Evolutionary conservation across 2,329 filamentous ascomycete genomes (phyloP).

Genomic region (Ophiostoma ulmi): DNA sequence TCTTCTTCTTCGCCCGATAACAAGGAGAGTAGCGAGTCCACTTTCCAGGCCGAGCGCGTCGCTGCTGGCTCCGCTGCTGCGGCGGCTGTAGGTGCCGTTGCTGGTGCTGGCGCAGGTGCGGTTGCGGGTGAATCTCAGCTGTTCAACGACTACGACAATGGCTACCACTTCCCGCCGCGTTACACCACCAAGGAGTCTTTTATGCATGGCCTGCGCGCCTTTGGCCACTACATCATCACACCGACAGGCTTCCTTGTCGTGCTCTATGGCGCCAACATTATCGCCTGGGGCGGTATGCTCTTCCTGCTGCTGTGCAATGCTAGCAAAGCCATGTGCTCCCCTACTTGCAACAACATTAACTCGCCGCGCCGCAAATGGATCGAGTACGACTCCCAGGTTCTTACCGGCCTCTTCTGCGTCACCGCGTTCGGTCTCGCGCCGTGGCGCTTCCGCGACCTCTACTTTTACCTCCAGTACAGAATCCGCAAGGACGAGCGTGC

Average conservation of each 20-base stretch:
- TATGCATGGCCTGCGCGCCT: constrained; percentile 53
- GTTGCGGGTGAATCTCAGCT: not conserved
- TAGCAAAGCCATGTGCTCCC: constrained; percentile 58
- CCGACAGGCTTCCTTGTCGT: constrained; percentile 71
- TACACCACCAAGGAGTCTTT: constrained; percentile 57
- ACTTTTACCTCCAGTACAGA: constrained; percentile 64
- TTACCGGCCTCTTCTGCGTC: constrained; percentile 80
- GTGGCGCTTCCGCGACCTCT: constrained; percentile 78
- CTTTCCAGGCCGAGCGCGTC: not conserved
- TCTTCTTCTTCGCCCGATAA: constrained; percentile 1
- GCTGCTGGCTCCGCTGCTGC: not conserved
- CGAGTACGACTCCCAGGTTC: constrained; percentile 76
- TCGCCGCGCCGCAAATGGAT: constrained; percentile 79
- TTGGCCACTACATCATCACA: constrained; percentile 69
- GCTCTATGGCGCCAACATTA: constrained; percentile 73
- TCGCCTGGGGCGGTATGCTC: constrained; percentile 88
- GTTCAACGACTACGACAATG: constrained; percentile 49
- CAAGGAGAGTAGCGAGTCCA: not conserved
- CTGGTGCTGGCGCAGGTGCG: not conserved
- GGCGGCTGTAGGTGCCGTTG: not conserved
- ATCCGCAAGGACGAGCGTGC: constrained; percentile 45
- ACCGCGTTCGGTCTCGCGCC: constrained; percentile 79
- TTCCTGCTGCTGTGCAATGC: constrained; percentile 78
- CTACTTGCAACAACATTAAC: constrained; percentile 64
- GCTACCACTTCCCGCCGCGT: constrained; percentile 60